Evolutionary conservation across 2,329 filamentous ascomycete species (phyloP).

Genomic region (Pyrenochaeta sp.): DNA sequence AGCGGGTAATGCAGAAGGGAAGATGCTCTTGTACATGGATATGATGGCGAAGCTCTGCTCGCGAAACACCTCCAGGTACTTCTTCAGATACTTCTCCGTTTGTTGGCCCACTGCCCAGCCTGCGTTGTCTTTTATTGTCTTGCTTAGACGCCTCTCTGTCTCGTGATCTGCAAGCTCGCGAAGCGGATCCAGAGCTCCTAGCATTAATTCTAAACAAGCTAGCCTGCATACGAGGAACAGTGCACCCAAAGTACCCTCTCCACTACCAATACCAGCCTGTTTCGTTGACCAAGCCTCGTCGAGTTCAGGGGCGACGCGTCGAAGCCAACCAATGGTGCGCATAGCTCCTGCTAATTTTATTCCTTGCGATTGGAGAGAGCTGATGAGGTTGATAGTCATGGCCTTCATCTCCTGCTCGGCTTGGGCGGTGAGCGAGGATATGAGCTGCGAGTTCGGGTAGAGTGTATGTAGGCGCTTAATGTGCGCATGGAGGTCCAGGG

Average conservation of each 20-base stretch:
- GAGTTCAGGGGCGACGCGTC: slow-evolving; percentile 84
- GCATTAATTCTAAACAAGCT: slow-evolving; percentile 77
- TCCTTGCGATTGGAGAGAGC: slow-evolving; percentile 75
- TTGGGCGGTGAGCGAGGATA: slow-evolving; percentile 76
- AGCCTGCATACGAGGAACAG: slow-evolving; percentile 89
- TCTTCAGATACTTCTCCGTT: slow-evolving; percentile 91
- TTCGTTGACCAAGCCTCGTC: slow-evolving; percentile 55
- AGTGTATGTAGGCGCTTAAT: slow-evolving; percentile 85
- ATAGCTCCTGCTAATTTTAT: slow-evolving; percentile 91
- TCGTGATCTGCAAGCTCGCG: slow-evolving; percentile 92
- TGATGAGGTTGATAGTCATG: slow-evolving; percentile 85
- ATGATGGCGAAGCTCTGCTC: slow-evolving; percentile 97
- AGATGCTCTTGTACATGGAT: slow-evolving; percentile 92
- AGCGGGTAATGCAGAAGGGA: slow-evolving; percentile 66
- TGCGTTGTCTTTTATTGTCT: slow-evolving; percentile 50
- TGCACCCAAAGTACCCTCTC: slow-evolving; percentile 76
- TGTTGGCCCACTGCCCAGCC: slow-evolving; percentile 80
- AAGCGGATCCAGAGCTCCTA: slow-evolving; percentile 84
- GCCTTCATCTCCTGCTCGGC: slow-evolving; percentile 88
- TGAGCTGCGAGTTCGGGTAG: slow-evolving; percentile 79
- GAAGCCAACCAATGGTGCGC: slow-evolving; percentile 89
- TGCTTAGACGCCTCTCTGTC: slow-evolving; percentile 56
- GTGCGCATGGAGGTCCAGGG: slow-evolving; percentile 91
- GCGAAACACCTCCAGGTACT: slow-evolving; percentile 96
- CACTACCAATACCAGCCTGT: slow-evolving; percentile 42